Evolutionary conservation across 192 early-diverging fungal species (phyloP).

Genomic region (Coemansia sp.): DNA sequence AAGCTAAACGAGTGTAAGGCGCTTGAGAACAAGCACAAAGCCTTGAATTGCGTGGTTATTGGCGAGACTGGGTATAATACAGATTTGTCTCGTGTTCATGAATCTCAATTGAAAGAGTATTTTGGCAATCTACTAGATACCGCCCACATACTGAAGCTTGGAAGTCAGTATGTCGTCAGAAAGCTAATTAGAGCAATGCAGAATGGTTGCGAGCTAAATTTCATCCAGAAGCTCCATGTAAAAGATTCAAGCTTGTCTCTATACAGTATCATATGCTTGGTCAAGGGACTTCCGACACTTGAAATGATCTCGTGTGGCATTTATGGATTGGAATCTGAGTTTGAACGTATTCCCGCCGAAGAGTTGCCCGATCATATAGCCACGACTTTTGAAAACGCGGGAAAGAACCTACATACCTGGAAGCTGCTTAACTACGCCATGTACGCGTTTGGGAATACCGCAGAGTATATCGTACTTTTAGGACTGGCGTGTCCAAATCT

Average conservation of each 20-base stretch:
- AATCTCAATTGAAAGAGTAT: neutral
- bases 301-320: neutral
- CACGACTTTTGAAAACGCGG: neutral
- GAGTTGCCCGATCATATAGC: neutral
- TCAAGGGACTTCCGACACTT: neutral
- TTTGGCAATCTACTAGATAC: neutral
- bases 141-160: neutral
- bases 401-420: neutral
- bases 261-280: neutral
- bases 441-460: neutral
- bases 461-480: neutral
- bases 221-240: neutral
- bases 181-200: neutral
- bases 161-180: neutral
- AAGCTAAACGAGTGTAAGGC: neutral
- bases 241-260: neutral
- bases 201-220: neutral
- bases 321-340: neutral
- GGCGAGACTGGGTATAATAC: neutral
- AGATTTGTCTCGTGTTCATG: no score
- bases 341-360: neutral
- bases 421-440: neutral
- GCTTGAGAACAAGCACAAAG: neutral
- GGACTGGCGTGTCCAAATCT: neutral
- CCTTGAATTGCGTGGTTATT: neutral